Base-by-base conservation (phyloP, 208 protist species). In the Leishmania lainsoni region DNA sequence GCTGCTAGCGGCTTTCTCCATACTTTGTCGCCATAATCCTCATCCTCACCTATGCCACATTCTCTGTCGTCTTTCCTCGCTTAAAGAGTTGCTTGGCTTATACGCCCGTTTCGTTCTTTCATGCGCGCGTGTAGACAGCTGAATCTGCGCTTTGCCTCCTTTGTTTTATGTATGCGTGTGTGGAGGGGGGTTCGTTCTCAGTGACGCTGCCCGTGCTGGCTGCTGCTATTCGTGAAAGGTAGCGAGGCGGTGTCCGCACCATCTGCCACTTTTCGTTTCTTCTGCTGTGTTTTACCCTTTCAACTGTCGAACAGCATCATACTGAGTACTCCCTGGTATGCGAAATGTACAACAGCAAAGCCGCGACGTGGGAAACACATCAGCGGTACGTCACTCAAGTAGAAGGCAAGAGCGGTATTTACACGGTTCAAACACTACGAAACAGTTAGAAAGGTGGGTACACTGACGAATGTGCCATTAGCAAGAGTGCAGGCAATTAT, bases 271-370 rank as follows among this genome's bases (percentile, higher is more conserved):
- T n/a, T n/a, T n/a, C n/a, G n/a, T n/a, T n/a, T n/a, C n/a, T n/a
- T n/a, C n/a, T n/a, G n/a, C n/a, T n/a, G n/a, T n/a, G n/a, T n/a
- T n/a, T n/a, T n/a, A n/a, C n/a, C n/a, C n/a, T n/a, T n/a, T n/a
- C n/a, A n/a, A n/a, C n/a, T n/a, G n/a, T n/a, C n/a, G n/a, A n/a
- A n/a, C n/a, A n/a, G n/a, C n/a, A n/a, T n/a, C n/a, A n/a, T n/a
- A n/a, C n/a, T n/a, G n/a, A n/a, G n/a, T 90, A 89, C 80, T 89
- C 90, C 54, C 26, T 39, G 42, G 76, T 87, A 3, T 90, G 84
- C 72, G 72, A 77, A 17, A 42, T 75, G 9, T 89, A 84, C 81
- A 79, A 75, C 56, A 84, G 86, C 76, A 89, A 78, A 22, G 75
- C 85, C 6, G 71, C 83, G 12, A 86, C 86, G 0, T 79, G 89